Conservation (phyloP, 2,329 filamentous ascomycete genomes). For the Teratosphaeria destructans region DNA sequence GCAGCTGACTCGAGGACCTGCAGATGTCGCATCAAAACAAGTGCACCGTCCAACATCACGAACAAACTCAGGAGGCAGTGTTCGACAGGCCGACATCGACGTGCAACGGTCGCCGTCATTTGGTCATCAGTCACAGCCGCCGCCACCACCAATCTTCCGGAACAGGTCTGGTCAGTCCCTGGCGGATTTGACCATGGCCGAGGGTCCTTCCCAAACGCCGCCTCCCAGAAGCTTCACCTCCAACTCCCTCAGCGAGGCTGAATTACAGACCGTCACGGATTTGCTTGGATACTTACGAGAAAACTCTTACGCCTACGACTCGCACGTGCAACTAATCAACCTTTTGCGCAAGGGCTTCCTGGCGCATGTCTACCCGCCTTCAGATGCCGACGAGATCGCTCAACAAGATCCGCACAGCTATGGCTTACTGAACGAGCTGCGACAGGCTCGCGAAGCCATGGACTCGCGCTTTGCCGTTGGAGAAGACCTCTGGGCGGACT, state of each 20-base stretch:
- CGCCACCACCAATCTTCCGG: slow-evolving; percentile 19
- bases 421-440: slow-evolving; percentile 35
- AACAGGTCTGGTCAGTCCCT: slow-evolving; percentile 34
- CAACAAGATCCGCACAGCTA: slow-evolving; percentile 29
- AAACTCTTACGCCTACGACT: slow-evolving; percentile 40
- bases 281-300: slow-evolving; percentile 33
- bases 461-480: slow-evolving; percentile 57
- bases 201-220: slow-evolving; percentile 32
- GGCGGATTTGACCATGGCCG: slow-evolving; percentile 38
- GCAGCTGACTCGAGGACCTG: slow-evolving; percentile 3
- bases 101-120: slow-evolving; percentile 23
- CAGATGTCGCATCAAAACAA: slow-evolving; percentile 39
- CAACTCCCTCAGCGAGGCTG: slow-evolving; percentile 31
- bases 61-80: slow-evolving; percentile 20
- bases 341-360: slow-evolving; percentile 40
- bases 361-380: slow-evolving; percentile 24
- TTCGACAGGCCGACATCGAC: slow-evolving; percentile 13
- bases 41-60: slow-evolving; percentile 33
- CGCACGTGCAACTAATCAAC: slow-evolving; percentile 38
- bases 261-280: slow-evolving; percentile 34
- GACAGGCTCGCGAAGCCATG: slow-evolving; percentile 47
- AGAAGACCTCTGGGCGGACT: slow-evolving; percentile 68
- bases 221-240: slow-evolving; percentile 34
- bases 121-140: slow-evolving; percentile 2
- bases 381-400: slow-evolving; percentile 10